phyloP scores from a whole-genome alignment of 2,329 filamentous ascomycete species.

The Aspergillus fructus region DNA sequence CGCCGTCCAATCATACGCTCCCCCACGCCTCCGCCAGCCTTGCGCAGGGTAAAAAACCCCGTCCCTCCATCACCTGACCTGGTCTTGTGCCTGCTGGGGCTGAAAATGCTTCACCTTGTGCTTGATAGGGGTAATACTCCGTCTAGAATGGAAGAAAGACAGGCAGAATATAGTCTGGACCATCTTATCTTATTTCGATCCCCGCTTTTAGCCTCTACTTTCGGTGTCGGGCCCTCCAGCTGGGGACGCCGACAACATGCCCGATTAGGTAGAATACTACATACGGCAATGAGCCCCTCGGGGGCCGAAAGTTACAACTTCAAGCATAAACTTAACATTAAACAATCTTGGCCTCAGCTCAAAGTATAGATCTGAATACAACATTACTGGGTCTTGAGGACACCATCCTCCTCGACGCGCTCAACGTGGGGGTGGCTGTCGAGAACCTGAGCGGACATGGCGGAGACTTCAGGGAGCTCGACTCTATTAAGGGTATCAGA shows the following conservation, averaged over 20 bases:
- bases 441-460: not conserved
- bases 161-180: not conserved
- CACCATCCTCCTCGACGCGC: not conserved
- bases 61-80: not conserved
- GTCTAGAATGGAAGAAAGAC: not conserved
- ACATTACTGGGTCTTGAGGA: not conserved
- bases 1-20: not conserved
- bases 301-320: too few species aligned
- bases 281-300: too few species aligned
- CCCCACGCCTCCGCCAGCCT: not conserved
- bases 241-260: too few species aligned
- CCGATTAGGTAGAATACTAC: too few species aligned
- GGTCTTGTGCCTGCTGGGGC: not conserved
- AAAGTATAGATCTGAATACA: not conserved
- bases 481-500: not conserved
- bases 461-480: not conserved
- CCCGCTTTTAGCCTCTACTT: not conserved
- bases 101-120: not conserved
- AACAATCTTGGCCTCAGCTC: too few species aligned
- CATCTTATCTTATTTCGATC: not conserved
- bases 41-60: constrained; percentile 3
- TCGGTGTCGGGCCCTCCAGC: not conserved
- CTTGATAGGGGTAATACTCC: not conserved
- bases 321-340: too few species aligned
- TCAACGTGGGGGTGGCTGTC: not conserved